A percentile compares a stretch with the other conserved stretches of the same genome.
Conservation (phyloP, 129 eudicot genomes). For the Calendula officinalis region DNA sequence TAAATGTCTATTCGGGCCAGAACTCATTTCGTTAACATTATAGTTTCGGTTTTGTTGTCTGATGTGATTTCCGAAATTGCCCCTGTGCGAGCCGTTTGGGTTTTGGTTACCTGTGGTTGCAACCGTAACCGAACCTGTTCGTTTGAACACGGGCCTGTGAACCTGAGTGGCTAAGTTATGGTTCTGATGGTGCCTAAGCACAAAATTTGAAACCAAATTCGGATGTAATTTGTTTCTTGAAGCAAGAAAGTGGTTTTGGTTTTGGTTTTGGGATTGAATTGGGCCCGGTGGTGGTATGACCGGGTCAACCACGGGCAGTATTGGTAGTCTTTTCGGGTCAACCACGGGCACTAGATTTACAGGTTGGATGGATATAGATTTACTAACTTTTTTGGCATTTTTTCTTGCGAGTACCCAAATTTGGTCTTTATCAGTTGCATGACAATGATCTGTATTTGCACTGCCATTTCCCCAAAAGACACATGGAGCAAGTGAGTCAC, state of each 20-base stretch:
- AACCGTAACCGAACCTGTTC: conserved; percentile 28
- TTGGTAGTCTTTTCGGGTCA: conserved; percentile 20
- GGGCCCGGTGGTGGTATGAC: conserved; percentile 20
- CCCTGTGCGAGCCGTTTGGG: conserved; percentile 11
- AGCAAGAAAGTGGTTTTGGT: conserved; percentile 32
- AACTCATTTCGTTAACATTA: conserved; percentile 2
- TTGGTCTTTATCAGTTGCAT: conserved; percentile 37
- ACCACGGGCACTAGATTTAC: not conserved
- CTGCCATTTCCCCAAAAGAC: conserved; percentile 39
- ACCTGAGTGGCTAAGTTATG: conserved; percentile 17
- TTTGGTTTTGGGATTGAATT: conserved; percentile 27
- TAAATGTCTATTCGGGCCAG: conserved; percentile 17
- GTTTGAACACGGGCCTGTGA: conserved; percentile 34
- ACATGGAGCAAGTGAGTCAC: conserved; percentile 46
- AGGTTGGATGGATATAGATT: conserved; percentile 18
- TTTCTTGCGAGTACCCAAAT: conserved; percentile 29
- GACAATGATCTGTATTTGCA: conserved; percentile 34
- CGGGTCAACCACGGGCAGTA: conserved; percentile 22
- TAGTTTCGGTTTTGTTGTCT: conserved; percentile 22
- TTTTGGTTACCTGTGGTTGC: conserved; percentile 18
- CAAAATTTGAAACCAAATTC: conserved; percentile 28
- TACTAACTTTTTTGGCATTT: conserved; percentile 30
- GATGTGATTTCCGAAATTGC: conserved; percentile 17
- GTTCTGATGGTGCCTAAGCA: conserved; percentile 20
- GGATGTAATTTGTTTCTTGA: conserved; percentile 42